Base-by-base conservation (phyloP, 192 early-diverging fungal species). In the Umbelopsis vinacea region DNA sequence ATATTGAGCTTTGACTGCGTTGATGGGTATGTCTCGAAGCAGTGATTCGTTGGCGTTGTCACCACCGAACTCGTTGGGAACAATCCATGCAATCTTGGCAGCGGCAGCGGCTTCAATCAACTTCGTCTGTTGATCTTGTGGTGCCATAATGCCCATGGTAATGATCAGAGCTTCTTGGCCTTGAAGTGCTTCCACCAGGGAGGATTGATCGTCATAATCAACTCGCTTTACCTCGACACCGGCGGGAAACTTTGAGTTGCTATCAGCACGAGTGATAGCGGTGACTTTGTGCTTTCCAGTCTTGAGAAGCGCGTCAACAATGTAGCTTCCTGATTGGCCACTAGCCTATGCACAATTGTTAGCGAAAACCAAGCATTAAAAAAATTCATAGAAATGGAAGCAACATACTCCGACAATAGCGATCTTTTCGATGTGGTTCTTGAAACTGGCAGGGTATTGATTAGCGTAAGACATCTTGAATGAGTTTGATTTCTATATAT, bases 341-440 rank as follows among this genome's bases (percentile, higher is more conserved):
- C 54, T 23, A 4, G 54, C 54, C 52, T 54, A 54, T 54, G 21
- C 0, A 24, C 29, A 29, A 23, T 15, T 12, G 9, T 24, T 10
- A 24, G 23, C 11, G 52, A 10, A 54, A 54, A 54, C 4, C 52
- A 54, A 24, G 21, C 4, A 54, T 24, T 11, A 17, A 46, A 46
- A 46, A 46, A 17, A 15, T 17, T 15, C 0, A 10, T n/a, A 46
- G 46, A 1, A 17, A 46, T 17, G 5, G 46, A 46, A 17, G 46
- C 46, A 24, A 54, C 52, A 22, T 54, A 54, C 52, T n/a, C 52
- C 52, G n/a, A 54, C 52, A 3, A 54, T 54, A 24, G 52, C 52
- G 23, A 54, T 54, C 52, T 54, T 54, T 54, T 54, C 52, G 23
- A 54, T 22, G 2, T 54, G 52, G 22, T 54, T 54, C 23, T 23